These are phyloP conservation scores for Heterobasidion irregulare DNA, from an alignment of 1,284 basidiomycete species.

Conservation along the genomic window DNA sequence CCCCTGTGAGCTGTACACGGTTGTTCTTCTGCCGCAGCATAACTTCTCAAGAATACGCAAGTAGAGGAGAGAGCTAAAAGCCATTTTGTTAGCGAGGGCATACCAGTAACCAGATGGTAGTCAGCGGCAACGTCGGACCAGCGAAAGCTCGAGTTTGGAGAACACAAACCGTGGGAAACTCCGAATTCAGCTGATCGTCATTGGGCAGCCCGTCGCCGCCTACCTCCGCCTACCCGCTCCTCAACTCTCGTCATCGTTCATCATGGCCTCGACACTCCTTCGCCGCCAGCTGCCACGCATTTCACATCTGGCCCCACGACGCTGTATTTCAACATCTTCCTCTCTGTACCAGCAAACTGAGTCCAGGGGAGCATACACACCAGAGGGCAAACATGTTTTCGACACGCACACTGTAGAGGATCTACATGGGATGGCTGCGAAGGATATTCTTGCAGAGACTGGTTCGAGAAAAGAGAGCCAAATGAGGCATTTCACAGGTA, in stretches of 20 bases:
- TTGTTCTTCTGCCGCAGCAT: conserved; percentile 16
- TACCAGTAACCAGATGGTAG: no score
- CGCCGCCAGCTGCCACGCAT: conserved; percentile 34
- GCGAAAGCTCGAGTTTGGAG: not conserved
- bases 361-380: conserved; percentile 11
- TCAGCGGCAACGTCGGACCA: no score
- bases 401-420: conserved; percentile 74
- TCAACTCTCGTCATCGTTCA: conserved; percentile 13
- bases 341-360: conserved; percentile 11
- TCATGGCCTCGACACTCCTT: conserved; percentile 46
- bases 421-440: conserved; percentile 68
- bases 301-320: conserved; percentile 13
- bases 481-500: conserved; percentile 89
- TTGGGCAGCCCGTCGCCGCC: conserved; percentile 5
- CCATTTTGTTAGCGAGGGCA: not conserved
- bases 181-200: conserved; percentile 5
- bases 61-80: not conserved
- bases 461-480: conserved; percentile 70
- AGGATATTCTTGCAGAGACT: conserved; percentile 73
- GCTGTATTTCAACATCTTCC: conserved; percentile 15
- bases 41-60: not conserved
- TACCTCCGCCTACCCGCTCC: not conserved
- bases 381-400: conserved; percentile 36
- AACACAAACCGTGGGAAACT: conserved; percentile 6
- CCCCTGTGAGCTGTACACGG: conserved; percentile 31